Conservation (phyloP, 2,329 filamentous ascomycete genomes). For the Colletotrichum lupini region DNA sequence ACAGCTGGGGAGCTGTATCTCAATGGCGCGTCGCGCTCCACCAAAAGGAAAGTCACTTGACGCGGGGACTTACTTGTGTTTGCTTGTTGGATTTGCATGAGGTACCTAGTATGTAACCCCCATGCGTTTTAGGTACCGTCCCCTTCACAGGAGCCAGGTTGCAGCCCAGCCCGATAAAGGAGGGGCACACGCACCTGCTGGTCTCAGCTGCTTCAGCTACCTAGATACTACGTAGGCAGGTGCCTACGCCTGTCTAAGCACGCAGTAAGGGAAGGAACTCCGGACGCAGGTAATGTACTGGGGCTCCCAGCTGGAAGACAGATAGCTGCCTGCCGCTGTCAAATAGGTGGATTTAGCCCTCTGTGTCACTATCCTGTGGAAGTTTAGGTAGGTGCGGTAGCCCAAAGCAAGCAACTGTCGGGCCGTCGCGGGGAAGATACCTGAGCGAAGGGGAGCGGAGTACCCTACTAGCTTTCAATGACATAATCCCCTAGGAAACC, state of each 20-base stretch:
- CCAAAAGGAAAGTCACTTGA: background rate
- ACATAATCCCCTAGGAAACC: slow-evolving; percentile 23
- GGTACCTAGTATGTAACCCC: background rate
- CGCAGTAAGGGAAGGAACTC: background rate
- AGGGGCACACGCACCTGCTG: no score
- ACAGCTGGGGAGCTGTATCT: background rate
- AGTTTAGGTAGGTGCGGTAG: no score
- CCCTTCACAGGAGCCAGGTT: no score
- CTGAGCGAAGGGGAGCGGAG: background rate
- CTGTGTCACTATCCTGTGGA: no score
- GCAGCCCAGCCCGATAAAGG: no score
- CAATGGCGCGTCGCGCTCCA: background rate
- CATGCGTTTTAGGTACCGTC: no score
- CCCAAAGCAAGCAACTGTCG: background rate
- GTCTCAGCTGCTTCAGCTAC: no score
- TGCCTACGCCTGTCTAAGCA: background rate
- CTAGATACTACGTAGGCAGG: no score
- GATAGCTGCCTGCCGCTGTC: slow-evolving; percentile 6
- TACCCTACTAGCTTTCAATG: slow-evolving; percentile 15
- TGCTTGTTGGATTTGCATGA: background rate
- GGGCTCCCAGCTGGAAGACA: background rate
- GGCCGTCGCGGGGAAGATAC: background rate
- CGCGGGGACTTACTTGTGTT: background rate
- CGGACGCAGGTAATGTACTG: background rate
- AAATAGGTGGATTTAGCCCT: background rate